Percentiles rank a stretch among this genome's conserved stretches.
Conservation (phyloP, 805 yeast species). For the Maudiozyma pseudohumilis region DNA sequence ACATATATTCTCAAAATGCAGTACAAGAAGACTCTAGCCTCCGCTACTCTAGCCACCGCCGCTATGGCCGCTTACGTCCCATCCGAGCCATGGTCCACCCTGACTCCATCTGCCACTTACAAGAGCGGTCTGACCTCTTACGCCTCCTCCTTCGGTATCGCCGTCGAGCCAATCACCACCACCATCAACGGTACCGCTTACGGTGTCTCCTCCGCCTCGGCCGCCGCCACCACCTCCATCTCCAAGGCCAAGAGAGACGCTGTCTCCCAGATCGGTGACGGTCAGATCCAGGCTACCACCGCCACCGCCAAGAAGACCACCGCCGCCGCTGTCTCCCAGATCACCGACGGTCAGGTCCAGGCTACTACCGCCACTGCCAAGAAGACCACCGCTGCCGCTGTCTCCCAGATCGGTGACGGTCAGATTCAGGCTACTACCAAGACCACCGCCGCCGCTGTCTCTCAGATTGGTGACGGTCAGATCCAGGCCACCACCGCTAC, state of each 20-base stretch:
- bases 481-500: background rate
- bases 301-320: conserved; percentile 9
- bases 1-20: conserved; percentile 10
- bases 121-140: conserved; percentile 30
- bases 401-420: conserved; percentile 9
- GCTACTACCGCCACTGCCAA: conserved; percentile 20
- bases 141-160: conserved; percentile 34
- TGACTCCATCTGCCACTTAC: conserved; percentile 32
- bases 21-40: conserved; percentile 16
- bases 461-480: conserved; percentile 30
- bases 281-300: conserved; percentile 39
- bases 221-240: conserved; percentile 27
- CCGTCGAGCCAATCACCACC: conserved; percentile 31
- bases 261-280: conserved; percentile 40
- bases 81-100: conserved; percentile 33
- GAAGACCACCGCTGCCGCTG: conserved; percentile 11
- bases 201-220: conserved; percentile 20
- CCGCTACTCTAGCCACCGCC: conserved; percentile 22
- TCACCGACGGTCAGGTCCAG: conserved; percentile 36
- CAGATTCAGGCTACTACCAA: conserved; percentile 4
- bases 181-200: conserved; percentile 12
- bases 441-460: conserved; percentile 28
- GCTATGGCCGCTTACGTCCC: conserved; percentile 19
- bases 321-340: conserved; percentile 30
- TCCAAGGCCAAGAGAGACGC: conserved; percentile 41